Conservation (phyloP, 1,284 basidiomycete genomes). For the Cutaneotrichosporon cutaneum region DNA sequence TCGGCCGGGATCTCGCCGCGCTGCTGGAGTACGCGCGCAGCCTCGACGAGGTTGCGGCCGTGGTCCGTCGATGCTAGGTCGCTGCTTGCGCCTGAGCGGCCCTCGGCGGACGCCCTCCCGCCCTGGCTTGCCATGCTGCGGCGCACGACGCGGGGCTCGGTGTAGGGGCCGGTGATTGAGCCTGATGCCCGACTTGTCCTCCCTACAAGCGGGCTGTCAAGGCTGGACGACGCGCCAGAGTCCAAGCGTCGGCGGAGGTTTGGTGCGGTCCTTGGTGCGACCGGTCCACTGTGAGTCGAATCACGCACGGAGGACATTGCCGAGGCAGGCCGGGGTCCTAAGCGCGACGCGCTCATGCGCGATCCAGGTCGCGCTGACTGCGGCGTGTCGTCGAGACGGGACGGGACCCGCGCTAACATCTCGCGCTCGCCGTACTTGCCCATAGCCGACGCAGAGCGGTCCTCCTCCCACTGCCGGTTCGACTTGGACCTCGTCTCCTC, state of each 20-base stretch:
- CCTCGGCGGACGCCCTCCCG: not conserved
- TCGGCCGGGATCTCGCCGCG: conserved; percentile 31
- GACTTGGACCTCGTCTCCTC: conserved; percentile 37
- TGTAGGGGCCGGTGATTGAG: not conserved
- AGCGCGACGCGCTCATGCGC: conserved; percentile 10
- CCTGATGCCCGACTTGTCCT: conserved; percentile 17
- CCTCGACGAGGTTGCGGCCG: conserved; percentile 44
- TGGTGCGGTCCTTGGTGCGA: conserved; percentile 30
- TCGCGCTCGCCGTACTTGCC: conserved; percentile 27
- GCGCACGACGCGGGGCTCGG: conserved; percentile 17
- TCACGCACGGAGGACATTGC: conserved; percentile 43
- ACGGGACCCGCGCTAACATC: conserved; percentile 13
- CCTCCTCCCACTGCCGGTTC: conserved; percentile 42
- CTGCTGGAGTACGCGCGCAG: conserved; percentile 35
- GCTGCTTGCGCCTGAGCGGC: conserved; percentile 5
- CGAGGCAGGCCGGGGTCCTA: conserved; percentile 29
- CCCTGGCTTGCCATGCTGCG: conserved; percentile 22
- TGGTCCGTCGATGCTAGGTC: conserved; percentile 35
- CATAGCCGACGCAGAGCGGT: conserved; percentile 21
- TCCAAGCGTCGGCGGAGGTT: conserved; percentile 13
- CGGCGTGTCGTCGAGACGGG: conserved; percentile 15
- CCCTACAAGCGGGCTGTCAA: conserved; percentile 23
- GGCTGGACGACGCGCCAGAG: conserved; percentile 10
- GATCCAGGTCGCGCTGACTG: conserved; percentile 10
- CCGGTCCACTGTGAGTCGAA: conserved; percentile 24